These are phyloP conservation scores for Cyclocybe cylindracea DNA, from an alignment of 768 basidiomycete species.

Conservation along the genomic window DNA sequence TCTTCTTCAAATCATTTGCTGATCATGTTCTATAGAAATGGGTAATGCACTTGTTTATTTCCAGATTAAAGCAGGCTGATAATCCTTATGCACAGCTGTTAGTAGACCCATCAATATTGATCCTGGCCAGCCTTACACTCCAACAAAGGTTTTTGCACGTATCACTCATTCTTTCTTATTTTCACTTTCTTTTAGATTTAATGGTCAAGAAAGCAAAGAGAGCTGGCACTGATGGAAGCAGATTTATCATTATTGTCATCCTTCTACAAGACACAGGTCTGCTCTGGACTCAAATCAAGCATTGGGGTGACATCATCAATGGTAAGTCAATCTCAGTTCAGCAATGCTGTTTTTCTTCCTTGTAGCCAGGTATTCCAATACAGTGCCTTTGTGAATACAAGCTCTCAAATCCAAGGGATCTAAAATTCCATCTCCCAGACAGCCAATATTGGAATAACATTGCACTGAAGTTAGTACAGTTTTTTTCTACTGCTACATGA, in stretches of 20 bases:
- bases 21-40: constrained; percentile 12
- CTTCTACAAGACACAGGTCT: constrained; percentile 50
- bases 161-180: background rate
- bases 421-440: constrained; percentile 3
- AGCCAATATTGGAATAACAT: constrained; percentile 61
- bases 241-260: constrained; percentile 24
- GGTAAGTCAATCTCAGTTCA: constrained; percentile 15
- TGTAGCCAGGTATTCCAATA: constrained; percentile 36
- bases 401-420: constrained; percentile 15
- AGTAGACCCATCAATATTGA: no score
- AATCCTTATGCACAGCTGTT: no score
- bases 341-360: constrained; percentile 3
- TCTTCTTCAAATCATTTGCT: background rate
- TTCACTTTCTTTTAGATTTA: background rate
- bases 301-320: constrained; percentile 49
- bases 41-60: background rate
- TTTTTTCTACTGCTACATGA: constrained; percentile 11
- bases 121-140: no score
- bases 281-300: constrained; percentile 48
- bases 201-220: background rate
- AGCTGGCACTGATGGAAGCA: background rate
- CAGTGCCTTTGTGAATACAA: constrained; percentile 45
- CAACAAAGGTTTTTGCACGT: no score
- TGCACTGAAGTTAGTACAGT: constrained; percentile 45
- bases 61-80: no score